Percentiles rank a stretch among this genome's conserved stretches.
These are phyloP conservation scores for Lumnitzera racemosa DNA, from an alignment of 345 rosid species.

Conservation along the genomic window DNA sequence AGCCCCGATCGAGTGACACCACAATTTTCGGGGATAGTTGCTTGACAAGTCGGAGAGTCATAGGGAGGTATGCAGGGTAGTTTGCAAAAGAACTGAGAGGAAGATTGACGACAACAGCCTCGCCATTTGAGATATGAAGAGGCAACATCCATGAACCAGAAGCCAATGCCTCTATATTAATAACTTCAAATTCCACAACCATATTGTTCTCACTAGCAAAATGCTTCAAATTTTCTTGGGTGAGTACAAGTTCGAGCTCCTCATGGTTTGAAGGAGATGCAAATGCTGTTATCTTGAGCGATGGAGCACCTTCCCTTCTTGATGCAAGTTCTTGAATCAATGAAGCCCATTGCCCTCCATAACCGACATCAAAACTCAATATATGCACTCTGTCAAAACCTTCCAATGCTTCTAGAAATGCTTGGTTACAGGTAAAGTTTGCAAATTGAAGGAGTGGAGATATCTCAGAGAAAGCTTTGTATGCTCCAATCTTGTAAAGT, in stretches of 20 bases:
- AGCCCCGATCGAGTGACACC: conserved; percentile 74
- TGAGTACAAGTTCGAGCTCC: conserved; percentile 60
- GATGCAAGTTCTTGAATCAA: conserved; percentile 83
- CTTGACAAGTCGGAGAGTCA: conserved; percentile 59
- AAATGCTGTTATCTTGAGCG: conserved; percentile 61
- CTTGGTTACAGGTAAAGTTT: conserved; percentile 83
- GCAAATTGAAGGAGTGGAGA: conserved; percentile 82
- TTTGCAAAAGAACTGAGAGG: conserved; percentile 50
- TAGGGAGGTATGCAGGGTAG: conserved; percentile 45
- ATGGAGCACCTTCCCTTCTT: conserved; percentile 43
- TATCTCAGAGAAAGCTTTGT: conserved; percentile 75
- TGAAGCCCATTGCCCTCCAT: conserved; percentile 93
- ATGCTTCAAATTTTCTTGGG: conserved; percentile 56
- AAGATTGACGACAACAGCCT: conserved; percentile 70
- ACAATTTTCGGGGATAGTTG: conserved; percentile 72
- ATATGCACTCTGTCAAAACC: conserved; percentile 64
- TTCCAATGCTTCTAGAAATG: conserved; percentile 58
- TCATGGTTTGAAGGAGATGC: conserved; percentile 49
- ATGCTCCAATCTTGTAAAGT: conserved; percentile 74
- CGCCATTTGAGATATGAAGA: conserved; percentile 21
- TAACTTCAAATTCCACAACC: conserved; percentile 56
- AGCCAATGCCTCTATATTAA: conserved; percentile 45
- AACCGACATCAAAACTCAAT: conserved; percentile 80
- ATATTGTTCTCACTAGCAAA: conserved; percentile 71
- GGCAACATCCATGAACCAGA: conserved; percentile 41